Evolutionary conservation across 495 filamentous ascomycete species (phyloP), one percentile per base, ranked within the genome.

Genomic region (Lepraria neglecta): DNA sequence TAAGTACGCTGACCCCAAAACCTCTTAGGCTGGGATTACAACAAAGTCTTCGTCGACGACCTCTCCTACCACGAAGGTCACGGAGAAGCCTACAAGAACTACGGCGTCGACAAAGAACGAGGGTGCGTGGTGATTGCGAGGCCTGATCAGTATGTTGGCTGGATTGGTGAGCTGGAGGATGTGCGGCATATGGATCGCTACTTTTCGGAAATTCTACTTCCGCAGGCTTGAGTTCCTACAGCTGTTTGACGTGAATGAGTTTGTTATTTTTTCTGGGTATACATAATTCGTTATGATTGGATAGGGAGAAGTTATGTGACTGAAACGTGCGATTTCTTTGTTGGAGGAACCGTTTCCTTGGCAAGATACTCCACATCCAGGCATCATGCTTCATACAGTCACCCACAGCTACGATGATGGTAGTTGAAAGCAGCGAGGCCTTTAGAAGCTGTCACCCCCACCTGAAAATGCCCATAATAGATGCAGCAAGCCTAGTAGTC

Each of bases 131-230:
- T 87, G 7, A 75, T 86, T 30, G 60, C 80, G 0, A 68, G 86
- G 27, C 87, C 87, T 0, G 87, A 90, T 76, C 81, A 84, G 61
- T 85, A 89, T 72, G 77, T 89, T 45, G 80, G 81, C 3, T 78
- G 75, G 68, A 71, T 87, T 40, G 81, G 81, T 1, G 78, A 77
- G 14, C 60, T 88, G 60, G 77, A 79, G 31, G 83, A 84, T 71
- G 74, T 81, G 14, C 61, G 66, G 10, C 72, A 72, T 6, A 64
- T 84, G 40, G 67, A 77, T 15, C 43, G 27, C 0, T 79, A 74
- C 58, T 65, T 78, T 55, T 43, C 62, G 28, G 42, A 43, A 1
- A 51, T 63, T n/a, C 17, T 63, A 19, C 35, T 58, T 6, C 24
- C 55, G 28, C 54, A 58, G 61, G 24, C 6, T 12, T 63, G 44